Percentiles rank a stretch among this genome's conserved stretches.
These are phyloP conservation scores for Echites panduratus DNA, from an alignment of 257 asterid genomes.

Conservation along the genomic window DNA sequence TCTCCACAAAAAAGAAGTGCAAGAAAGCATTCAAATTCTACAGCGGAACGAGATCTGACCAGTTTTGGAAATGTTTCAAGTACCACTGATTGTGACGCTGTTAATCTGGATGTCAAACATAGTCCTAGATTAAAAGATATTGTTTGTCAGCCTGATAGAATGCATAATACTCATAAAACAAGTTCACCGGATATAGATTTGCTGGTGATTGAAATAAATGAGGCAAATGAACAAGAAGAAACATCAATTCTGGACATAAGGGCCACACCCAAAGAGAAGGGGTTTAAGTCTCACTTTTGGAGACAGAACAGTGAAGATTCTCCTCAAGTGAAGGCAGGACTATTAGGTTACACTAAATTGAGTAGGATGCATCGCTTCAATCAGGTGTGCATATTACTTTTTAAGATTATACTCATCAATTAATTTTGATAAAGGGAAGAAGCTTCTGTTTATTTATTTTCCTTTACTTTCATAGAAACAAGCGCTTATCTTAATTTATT, in stretches of 20 bases:
- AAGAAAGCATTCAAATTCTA: slow-evolving; percentile 19
- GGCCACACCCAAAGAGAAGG: slow-evolving; percentile 62
- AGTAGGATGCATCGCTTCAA: slow-evolving; percentile 45
- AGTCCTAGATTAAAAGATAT: slow-evolving; percentile 24
- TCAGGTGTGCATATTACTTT: slow-evolving; percentile 36
- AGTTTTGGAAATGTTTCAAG: slow-evolving; percentile 24
- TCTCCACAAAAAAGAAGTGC: slow-evolving; percentile 26
- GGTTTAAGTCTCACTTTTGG: slow-evolving; percentile 43
- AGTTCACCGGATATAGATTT: slow-evolving; percentile 24
- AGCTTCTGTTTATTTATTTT: background rate
- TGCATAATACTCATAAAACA: slow-evolving; percentile 24
- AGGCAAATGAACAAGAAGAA: slow-evolving; percentile 26
- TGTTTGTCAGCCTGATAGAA: slow-evolving; percentile 30
- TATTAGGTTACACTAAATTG: slow-evolving; percentile 23
- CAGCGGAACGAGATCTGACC: slow-evolving; percentile 20
- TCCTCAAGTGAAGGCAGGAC: slow-evolving; percentile 32
- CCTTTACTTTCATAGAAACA: background rate
- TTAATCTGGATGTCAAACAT: slow-evolving; percentile 27
- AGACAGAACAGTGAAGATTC: slow-evolving; percentile 28
- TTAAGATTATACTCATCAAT: background rate
- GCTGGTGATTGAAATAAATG: slow-evolving; percentile 62
- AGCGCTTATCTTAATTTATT: background rate
- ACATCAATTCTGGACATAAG: slow-evolving; percentile 23
- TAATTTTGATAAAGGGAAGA: background rate
- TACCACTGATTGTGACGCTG: slow-evolving; percentile 15